Base-by-base conservation (phyloP, 495 filamentous ascomycete genomes). In the Hypomontagnella submonticulosa region DNA sequence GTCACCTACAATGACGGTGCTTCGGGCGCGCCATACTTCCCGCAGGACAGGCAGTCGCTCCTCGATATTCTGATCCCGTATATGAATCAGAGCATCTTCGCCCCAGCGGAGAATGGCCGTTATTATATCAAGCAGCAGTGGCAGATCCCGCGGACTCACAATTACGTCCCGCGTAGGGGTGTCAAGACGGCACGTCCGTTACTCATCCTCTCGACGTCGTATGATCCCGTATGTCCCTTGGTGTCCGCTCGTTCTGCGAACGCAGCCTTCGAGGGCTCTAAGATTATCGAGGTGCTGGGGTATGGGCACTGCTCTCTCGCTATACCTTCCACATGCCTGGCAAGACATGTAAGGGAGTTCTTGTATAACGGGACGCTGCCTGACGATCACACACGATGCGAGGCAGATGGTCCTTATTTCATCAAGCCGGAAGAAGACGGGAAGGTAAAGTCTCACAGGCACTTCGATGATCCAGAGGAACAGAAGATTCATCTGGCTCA, bases 231-330 rank as follows among this genome's bases (percentile, higher is more conserved):
- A 0, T 79, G 75, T 30, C 78, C 79, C 6, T 61, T 81, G n/a
- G 41, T 77, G 0, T 77, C 78, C 4, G 80, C 80, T 0, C 60
- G 67, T 2, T 71, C 72, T 13, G 80, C 79, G 0, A 71, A 73
- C 23, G 67, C 72, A 11, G 75, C 74, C 4, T 83, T 80, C 46
- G 69, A 70, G 13, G 79, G 65, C 0, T 77, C 78, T 10, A 61
- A 64, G 33, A 55, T 83, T 12, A 71, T 83, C 16, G 78, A 81
- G 59, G 66, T 81, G 11, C 61, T 75, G 10, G 80, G 73, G 0
- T 83, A 81, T 43, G 80, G 80, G 0, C 80, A 82, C 49, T 81
- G 76, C 56, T 76, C 77, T 10, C 34, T 77, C n/a, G 72, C 77
- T 4, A 64, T 80, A 10, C 65, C 75, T 2, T 83, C 80, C 0